Percentiles rank a stretch among this genome's conserved stretches.
Evolutionary conservation across 108 stramenopile species (phyloP).

Genomic region (Stephanodiscus minutulus): DNA sequence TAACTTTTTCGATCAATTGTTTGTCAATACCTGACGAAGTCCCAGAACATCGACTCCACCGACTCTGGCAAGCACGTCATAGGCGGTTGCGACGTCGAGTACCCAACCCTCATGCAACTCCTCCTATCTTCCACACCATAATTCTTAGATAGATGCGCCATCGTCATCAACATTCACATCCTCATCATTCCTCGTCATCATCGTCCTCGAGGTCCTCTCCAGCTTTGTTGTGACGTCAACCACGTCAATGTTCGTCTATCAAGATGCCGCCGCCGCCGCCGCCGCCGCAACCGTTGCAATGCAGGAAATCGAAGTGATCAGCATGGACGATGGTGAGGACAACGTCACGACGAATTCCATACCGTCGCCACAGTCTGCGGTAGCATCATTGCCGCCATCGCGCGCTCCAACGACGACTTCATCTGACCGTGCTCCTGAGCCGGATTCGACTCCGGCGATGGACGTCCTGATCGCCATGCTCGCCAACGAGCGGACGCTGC

Average conservation of each 20-base stretch:
- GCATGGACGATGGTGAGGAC: slow-evolving; percentile 24
- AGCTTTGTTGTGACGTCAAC: background rate
- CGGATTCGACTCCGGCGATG: background rate
- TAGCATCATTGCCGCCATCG: background rate
- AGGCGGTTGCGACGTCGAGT: too few species aligned
- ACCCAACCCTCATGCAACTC: too few species aligned
- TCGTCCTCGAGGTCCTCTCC: background rate
- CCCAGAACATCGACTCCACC: background rate
- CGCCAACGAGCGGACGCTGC: slow-evolving; percentile 6
- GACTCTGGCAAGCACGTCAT: background rate
- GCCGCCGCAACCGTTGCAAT: slow-evolving; percentile 12
- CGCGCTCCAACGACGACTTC: slow-evolving; percentile 4
- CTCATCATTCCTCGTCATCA: too few species aligned
- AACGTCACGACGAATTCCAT: slow-evolving; percentile 36
- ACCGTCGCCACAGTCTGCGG: background rate
- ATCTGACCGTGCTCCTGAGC: background rate
- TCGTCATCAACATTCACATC: too few species aligned
- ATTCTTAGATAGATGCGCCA: too few species aligned
- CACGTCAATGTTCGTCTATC: background rate
- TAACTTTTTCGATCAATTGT: background rate
- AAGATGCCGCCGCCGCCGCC: slow-evolving; percentile 1
- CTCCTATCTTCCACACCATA: too few species aligned
- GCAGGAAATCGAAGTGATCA: slow-evolving; percentile 50
- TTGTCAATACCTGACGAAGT: background rate
- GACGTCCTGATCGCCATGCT: slow-evolving; percentile 29